Percentiles rank a stretch among this genome's conserved stretches.
Evolutionary conservation across 148 eudicot species (phyloP).

Genomic region (Rhododendron kiyosumense): DNA sequence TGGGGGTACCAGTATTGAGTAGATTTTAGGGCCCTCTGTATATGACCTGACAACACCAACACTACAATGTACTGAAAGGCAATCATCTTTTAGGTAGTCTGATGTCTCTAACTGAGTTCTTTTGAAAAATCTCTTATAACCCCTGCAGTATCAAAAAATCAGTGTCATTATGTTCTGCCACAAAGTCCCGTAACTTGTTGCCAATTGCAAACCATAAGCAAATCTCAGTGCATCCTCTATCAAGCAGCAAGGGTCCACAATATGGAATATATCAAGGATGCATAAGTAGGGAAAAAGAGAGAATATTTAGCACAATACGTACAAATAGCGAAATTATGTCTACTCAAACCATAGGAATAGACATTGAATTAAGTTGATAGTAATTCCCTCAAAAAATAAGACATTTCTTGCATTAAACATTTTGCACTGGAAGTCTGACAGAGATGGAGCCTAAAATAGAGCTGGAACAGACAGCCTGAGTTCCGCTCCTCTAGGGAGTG

Average conservation of each 20-base stretch:
- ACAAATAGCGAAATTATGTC: not conserved
- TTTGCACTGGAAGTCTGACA: not conserved
- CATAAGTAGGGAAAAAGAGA: not conserved
- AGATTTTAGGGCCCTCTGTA: constrained; percentile 32
- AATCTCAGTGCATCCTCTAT: not conserved
- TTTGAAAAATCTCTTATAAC: constrained; percentile 39
- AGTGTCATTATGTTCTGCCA: not conserved
- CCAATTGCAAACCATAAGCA: not conserved
- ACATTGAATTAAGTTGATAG: not conserved
- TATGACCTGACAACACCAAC: constrained; percentile 40
- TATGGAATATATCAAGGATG: not conserved
- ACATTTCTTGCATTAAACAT: not conserved
- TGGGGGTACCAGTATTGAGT: constrained; percentile 24
- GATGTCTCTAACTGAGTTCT: constrained; percentile 35
- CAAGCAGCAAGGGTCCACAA: not conserved
- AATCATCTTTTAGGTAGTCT: constrained; percentile 41
- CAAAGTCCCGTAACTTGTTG: not conserved
- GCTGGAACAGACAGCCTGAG: not conserved
- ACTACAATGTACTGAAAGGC: constrained; percentile 30
- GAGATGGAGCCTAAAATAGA: not conserved
- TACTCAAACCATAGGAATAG: not conserved
- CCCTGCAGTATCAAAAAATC: constrained; percentile 24
- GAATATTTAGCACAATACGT: not conserved
- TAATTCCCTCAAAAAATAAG: not conserved
- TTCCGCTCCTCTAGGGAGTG: too few relatives aligned